These are phyloP conservation scores for Parafenestella ontariensis DNA, from an alignment of 2,329 filamentous ascomycete genomes.

Conservation along the genomic window DNA sequence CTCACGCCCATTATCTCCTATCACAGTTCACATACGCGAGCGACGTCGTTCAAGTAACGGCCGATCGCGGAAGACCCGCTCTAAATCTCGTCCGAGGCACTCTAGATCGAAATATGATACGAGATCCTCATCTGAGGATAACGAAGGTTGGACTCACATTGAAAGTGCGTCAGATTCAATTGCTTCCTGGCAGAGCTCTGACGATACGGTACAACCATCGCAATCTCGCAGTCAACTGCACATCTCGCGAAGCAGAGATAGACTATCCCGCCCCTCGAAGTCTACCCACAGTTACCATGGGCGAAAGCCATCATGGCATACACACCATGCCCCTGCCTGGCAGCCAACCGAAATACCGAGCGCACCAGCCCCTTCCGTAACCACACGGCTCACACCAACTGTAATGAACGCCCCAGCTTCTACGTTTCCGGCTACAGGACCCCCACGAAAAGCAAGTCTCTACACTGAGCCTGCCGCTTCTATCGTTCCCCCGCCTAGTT, in stretches of 20 bases:
- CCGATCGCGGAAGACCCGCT: not conserved
- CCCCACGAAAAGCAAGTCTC: not conserved
- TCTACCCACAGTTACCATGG: not conserved
- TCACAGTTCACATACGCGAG: not conserved
- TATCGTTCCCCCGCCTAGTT: constrained; percentile 5
- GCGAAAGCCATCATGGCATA: constrained; percentile 3
- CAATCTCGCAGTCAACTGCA: constrained; percentile 13
- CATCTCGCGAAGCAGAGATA: not conserved
- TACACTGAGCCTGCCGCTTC: not conserved
- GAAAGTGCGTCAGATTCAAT: constrained; percentile 9
- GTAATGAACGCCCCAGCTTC: constrained; percentile 13
- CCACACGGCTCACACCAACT: not conserved
- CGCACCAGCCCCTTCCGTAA: not conserved
- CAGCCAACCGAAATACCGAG: not conserved
- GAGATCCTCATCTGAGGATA: constrained; percentile 13
- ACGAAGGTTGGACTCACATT: constrained; percentile 7
- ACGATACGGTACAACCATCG: constrained; percentile 17
- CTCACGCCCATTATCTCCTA: not conserved
- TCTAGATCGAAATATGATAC: not conserved
- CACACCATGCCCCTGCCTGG: not conserved
- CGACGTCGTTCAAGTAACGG: not conserved
- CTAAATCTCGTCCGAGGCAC: constrained; percentile 3
- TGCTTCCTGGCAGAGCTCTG: constrained; percentile 13
- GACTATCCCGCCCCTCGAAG: not conserved
- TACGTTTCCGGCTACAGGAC: not conserved